Base-by-base conservation (phyloP, 2,329 filamentous ascomycete genomes). In the Colletotrichum somersetense region DNA sequence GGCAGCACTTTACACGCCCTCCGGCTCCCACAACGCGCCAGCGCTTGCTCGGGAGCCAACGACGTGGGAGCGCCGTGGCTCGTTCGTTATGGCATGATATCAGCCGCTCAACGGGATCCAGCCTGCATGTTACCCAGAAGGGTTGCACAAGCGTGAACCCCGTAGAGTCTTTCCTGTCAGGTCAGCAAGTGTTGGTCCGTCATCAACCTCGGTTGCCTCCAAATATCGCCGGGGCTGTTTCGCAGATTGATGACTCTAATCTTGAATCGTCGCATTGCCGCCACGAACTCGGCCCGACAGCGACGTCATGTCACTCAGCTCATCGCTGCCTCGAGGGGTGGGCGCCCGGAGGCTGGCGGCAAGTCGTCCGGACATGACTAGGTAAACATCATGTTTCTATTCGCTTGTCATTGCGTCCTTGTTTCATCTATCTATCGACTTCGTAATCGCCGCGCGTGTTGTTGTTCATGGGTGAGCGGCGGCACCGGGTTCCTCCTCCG, bases 71-170 rank as follows among this genome's bases (percentile, higher is more conserved):
- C 40, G 33, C 38, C 61, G 38, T 55, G 42, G 61, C 46, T 65
- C 44, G 35, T 65, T 55, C 14, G 35, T 42, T 3, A 68, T 68
- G 53, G 59, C 70, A 70, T 72, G 66, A 70, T 62, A 62, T 70
- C 66, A 70, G 66, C 66, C 66, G 70, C 70, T 70, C 61, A 46
- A 69, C 66, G 35, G 50, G 66, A 65, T 30, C 53, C 33, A 50
- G 63, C 59, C 56, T 50, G 59, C 55, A 53, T 48, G 59, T 40
- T 20, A 40, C 53, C 40, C 55, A 10, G 52, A 53, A 64, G 44
- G 52, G 38, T 63, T 64, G 69, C 46, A 64, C 55, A 62, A 72
- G 69, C 66, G 44, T 69, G 66, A 59, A 69, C 55, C 46, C 63
- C 52, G 33, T 52, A 44, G 14, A n/a, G 46, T 23, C 18, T 11